A percentile compares a stretch with the other conserved stretches of the same genome.
Evolutionary conservation across 1,139 yeast species (phyloP).

Genomic region (Zygoascus meyerae): DNA sequence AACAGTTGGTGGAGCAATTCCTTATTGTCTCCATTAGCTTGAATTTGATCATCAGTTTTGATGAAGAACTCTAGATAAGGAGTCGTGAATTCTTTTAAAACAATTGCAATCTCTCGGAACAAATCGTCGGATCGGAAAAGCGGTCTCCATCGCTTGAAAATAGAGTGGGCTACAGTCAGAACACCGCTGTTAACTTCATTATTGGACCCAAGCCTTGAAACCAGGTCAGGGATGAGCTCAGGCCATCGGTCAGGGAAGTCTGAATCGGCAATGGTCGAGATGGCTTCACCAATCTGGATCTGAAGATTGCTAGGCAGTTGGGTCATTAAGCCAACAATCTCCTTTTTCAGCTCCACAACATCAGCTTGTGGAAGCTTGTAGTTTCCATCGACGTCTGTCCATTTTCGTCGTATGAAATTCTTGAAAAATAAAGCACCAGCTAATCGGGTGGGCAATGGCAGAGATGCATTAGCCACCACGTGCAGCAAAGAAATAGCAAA

Average conservation of each 20-base stretch:
- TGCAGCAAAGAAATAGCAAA: constrained; percentile 72
- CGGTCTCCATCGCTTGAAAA: constrained; percentile 96
- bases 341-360: constrained; percentile 61
- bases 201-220: constrained; percentile 58
- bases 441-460: constrained; percentile 56
- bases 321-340: constrained; percentile 80
- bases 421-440: constrained; percentile 92
- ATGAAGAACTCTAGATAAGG: constrained; percentile 70
- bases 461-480: constrained; percentile 60
- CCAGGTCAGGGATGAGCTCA: constrained; percentile 65
- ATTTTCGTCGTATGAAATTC: constrained; percentile 73
- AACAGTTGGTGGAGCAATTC: constrained; percentile 50
- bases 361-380: constrained; percentile 60
- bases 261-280: constrained; percentile 87
- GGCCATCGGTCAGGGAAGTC: constrained; percentile 95
- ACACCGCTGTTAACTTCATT: constrained; percentile 79
- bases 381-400: constrained; percentile 88
- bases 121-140: constrained; percentile 86
- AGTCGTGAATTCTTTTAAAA: constrained; percentile 73
- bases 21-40: constrained; percentile 38
- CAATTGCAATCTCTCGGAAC: constrained; percentile 80
- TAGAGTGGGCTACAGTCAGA: constrained; percentile 86
- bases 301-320: constrained; percentile 69
- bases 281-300: constrained; percentile 88
- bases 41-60: constrained; percentile 62